A percentile compares a stretch with the other conserved stretches of the same genome.
phyloP scores from a whole-genome alignment of 441 rosid species.

The Aleurites moluccanus region DNA sequence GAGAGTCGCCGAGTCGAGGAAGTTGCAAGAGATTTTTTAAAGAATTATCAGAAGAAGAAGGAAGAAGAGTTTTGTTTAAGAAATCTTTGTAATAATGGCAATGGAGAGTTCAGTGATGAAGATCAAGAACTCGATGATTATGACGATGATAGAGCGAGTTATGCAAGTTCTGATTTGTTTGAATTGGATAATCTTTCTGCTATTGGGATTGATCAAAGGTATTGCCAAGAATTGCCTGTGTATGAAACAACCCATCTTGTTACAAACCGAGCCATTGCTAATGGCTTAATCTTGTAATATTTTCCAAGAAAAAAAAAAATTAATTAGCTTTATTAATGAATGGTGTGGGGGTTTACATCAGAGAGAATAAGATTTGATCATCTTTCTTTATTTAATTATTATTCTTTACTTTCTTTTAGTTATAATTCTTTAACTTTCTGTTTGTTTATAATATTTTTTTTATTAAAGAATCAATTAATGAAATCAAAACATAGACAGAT shows the following conservation, averaged over 20 bases:
- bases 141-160: constrained; percentile 63
- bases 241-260: constrained; percentile 82
- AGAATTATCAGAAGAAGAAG: constrained; percentile 56
- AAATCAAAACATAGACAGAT: neutral
- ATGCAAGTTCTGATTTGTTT: constrained; percentile 85
- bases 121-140: constrained; percentile 40
- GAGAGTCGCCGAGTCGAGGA: constrained; percentile 65
- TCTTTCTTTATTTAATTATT: constrained; percentile 1
- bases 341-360: constrained; percentile 55
- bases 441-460: constrained; percentile 4
- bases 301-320: constrained; percentile 1
- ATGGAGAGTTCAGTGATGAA: constrained; percentile 13
- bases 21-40: constrained; percentile 62
- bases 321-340: constrained; percentile 36
- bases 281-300: constrained; percentile 60
- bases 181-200: constrained; percentile 81
- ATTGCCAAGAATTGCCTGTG: constrained; percentile 80
- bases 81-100: constrained; percentile 17
- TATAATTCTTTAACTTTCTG: neutral
- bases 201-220: constrained; percentile 61
- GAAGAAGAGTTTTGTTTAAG: constrained; percentile 28
- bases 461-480: neutral
- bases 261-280: constrained; percentile 74
- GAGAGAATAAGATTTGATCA: constrained; percentile 27
- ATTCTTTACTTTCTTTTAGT: constrained; percentile 5